Conservation (phyloP, 495 filamentous ascomycete species). For the Oidiodendron maius region DNA sequence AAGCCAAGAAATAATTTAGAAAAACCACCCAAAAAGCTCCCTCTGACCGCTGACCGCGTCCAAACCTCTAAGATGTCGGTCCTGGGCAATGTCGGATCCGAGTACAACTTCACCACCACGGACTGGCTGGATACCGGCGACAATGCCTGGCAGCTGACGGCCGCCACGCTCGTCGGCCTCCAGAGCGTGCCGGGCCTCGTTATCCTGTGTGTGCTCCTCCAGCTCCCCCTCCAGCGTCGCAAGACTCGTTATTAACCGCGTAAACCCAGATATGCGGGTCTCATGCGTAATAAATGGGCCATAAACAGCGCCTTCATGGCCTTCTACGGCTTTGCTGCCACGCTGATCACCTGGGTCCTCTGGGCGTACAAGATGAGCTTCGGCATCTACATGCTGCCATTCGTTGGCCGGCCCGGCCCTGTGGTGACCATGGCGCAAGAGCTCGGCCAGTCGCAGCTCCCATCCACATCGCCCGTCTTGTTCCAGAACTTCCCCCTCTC, state of each 20-base stretch:
- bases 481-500: slow-evolving; percentile 37
- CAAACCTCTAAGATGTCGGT: too few relatives aligned
- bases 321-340: slow-evolving; percentile 50
- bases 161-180: slow-evolving; percentile 45
- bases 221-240: not conserved
- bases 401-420: slow-evolving; percentile 46
- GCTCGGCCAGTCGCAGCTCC: slow-evolving; percentile 39
- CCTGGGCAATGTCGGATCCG: slow-evolving; percentile 3
- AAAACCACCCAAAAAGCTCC: too few relatives aligned
- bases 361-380: slow-evolving; percentile 51
- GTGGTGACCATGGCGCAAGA: slow-evolving; percentile 43
- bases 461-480: slow-evolving; percentile 30
- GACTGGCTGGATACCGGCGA: slow-evolving; percentile 37
- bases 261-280: slow-evolving; percentile 41
- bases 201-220: slow-evolving; percentile 34
- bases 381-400: slow-evolving; percentile 45
- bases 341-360: slow-evolving; percentile 50
- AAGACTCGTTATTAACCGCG: too few relatives aligned
- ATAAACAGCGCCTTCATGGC: slow-evolving; percentile 53
- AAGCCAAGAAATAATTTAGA: too few relatives aligned
- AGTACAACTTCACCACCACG: slow-evolving; percentile 4
- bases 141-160: slow-evolving; percentile 55
- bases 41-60: too few relatives aligned
- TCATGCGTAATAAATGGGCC: slow-evolving; percentile 53
- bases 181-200: slow-evolving; percentile 50